Evolutionary conservation across 2,329 filamentous ascomycete genomes (phyloP).

Genomic region (Phaeosphaeria sp.): DNA sequence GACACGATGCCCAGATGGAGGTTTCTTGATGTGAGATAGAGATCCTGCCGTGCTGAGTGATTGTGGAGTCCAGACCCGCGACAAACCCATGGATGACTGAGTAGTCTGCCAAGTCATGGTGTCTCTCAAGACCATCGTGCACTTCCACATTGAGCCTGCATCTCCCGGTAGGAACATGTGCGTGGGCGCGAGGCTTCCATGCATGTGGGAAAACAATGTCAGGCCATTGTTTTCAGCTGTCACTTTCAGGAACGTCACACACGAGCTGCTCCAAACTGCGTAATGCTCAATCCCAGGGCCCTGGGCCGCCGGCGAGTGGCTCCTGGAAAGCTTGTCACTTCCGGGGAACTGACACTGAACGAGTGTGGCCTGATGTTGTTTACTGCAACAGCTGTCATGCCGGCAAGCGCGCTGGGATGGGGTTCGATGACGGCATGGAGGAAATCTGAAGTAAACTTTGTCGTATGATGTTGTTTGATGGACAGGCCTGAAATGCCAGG

Average conservation of each 20-base stretch:
- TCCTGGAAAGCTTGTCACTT: constrained; percentile 19
- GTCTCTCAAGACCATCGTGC: constrained; percentile 5
- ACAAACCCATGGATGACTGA: not conserved
- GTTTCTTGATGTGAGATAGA: constrained; percentile 13
- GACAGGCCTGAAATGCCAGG: constrained; percentile 19
- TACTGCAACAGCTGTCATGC: constrained; percentile 30
- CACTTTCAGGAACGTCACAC: constrained; percentile 7
- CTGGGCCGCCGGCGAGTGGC: constrained; percentile 14
- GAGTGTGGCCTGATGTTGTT: constrained; percentile 43
- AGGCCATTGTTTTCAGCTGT: constrained; percentile 39
- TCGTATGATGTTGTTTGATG: constrained; percentile 47
- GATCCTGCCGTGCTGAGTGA: constrained; percentile 16
- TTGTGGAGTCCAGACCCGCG: constrained; percentile 6
- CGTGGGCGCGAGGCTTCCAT: not conserved
- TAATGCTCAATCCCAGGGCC: constrained; percentile 3
- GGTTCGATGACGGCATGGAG: constrained; percentile 23
- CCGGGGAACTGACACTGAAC: constrained; percentile 31
- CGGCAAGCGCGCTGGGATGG: not conserved
- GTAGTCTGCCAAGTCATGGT: not conserved
- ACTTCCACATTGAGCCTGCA: constrained; percentile 18
- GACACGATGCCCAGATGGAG: constrained; percentile 13
- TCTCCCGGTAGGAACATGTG: constrained; percentile 7
- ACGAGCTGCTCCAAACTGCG: constrained; percentile 12
- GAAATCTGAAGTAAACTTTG: constrained; percentile 42
- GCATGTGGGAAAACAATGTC: constrained; percentile 34